Evolutionary conservation across 2,329 filamentous ascomycete genomes (phyloP).

Genomic region (Aspergillus glaucus): DNA sequence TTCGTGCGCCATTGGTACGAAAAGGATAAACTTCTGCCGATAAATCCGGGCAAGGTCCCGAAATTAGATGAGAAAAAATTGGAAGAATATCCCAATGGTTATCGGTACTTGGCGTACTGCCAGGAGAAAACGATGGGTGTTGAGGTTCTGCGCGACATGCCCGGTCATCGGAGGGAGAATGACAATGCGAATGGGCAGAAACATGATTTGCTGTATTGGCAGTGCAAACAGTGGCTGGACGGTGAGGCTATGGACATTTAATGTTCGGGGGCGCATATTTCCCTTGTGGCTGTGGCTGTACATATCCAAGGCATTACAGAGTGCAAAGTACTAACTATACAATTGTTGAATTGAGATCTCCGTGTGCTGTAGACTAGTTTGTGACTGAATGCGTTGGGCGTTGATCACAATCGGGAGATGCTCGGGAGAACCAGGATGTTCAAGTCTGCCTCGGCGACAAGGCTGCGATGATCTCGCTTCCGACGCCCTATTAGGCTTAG

Average conservation of each 20-base stretch:
- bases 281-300: too few species aligned
- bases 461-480: too few species aligned
- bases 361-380: too few species aligned
- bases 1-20: slow-evolving; percentile 48
- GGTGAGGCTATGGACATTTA: slow-evolving; percentile 25
- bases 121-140: slow-evolving; percentile 45
- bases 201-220: slow-evolving; percentile 42
- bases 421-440: too few species aligned
- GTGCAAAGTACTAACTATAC: too few species aligned
- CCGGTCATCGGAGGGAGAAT: slow-evolving; percentile 37
- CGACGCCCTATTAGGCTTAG: too few species aligned
- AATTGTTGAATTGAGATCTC: too few species aligned
- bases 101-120: slow-evolving; percentile 39
- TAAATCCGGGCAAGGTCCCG: slow-evolving; percentile 40
- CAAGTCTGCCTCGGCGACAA: too few species aligned
- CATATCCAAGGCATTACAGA: too few species aligned
- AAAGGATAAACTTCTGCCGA: slow-evolving; percentile 47
- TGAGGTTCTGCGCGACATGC: slow-evolving; percentile 40
- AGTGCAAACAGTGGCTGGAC: slow-evolving; percentile 42
- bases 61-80: slow-evolving; percentile 36
- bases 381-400: too few species aligned
- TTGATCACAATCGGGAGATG: too few species aligned
- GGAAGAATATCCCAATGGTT: slow-evolving; percentile 38
- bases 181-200: slow-evolving; percentile 34
- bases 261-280: too few species aligned